Evolutionary conservation across 1,284 basidiomycete genomes (phyloP).

Genomic region (Cutaneotrichosporon sp.): DNA sequence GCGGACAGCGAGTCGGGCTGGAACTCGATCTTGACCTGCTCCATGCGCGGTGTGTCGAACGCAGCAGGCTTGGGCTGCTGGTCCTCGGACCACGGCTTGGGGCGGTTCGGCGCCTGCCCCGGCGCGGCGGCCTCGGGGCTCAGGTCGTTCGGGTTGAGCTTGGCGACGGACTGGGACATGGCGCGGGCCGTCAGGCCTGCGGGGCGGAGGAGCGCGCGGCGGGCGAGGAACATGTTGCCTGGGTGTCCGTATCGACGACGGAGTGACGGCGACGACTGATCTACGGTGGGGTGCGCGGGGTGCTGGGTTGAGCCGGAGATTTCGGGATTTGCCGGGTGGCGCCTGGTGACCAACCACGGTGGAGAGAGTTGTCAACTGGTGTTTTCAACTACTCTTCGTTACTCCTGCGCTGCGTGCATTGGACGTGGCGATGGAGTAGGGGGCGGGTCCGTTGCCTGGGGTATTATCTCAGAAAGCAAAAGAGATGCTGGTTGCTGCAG

Average conservation of each 20-base stretch:
- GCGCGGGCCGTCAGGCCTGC: too few relatives aligned
- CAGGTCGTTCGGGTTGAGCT: slow-evolving; percentile 2
- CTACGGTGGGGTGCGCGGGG: neutral
- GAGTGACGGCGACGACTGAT: too few relatives aligned
- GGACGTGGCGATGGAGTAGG: too few relatives aligned
- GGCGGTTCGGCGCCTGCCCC: slow-evolving; percentile 69
- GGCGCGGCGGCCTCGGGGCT: slow-evolving; percentile 8
- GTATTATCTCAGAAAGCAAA: too few relatives aligned
- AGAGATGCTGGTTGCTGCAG: too few relatives aligned
- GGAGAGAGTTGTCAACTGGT: neutral
- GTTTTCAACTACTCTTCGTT: neutral
- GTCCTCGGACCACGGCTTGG: slow-evolving; percentile 69
- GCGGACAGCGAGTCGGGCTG: slow-evolving; percentile 55
- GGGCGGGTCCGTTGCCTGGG: too few relatives aligned
- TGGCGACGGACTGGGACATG: too few relatives aligned
- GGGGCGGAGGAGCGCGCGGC: slow-evolving; percentile 1
- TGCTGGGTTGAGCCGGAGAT: neutral
- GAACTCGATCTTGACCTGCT: slow-evolving; percentile 78
- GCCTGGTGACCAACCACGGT: neutral
- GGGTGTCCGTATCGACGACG: neutral
- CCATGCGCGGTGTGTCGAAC: slow-evolving; percentile 55
- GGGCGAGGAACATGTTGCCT: slow-evolving; percentile 12
- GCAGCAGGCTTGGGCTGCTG: slow-evolving; percentile 53
- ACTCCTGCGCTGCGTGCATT: too few relatives aligned
- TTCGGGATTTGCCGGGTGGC: neutral